Percentiles rank a stretch among this genome's conserved stretches.
phyloP scores from a whole-genome alignment of 768 basidiomycete species.

The Leccinellum luteum region DNA sequence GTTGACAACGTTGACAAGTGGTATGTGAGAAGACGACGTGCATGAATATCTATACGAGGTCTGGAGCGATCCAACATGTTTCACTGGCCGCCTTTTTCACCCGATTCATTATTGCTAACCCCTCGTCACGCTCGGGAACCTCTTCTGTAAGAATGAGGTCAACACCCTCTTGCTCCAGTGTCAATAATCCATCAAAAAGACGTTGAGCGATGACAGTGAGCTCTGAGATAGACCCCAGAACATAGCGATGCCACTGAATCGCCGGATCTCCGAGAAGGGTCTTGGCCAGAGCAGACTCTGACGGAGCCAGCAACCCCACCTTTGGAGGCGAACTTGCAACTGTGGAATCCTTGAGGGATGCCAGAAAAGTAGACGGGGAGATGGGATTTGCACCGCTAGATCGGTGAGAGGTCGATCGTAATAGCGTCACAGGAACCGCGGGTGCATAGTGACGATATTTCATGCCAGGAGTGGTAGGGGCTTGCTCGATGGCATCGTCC shows the following conservation, averaged over 20 bases:
- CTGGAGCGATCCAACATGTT: slow-evolving; percentile 28
- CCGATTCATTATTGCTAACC: slow-evolving; percentile 93
- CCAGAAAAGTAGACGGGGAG: slow-evolving; percentile 38
- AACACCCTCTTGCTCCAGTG: slow-evolving; percentile 73
- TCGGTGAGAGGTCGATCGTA: slow-evolving; percentile 50
- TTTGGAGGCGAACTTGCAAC: slow-evolving; percentile 26
- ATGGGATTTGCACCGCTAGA: slow-evolving; percentile 34
- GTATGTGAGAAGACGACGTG: slow-evolving; percentile 8
- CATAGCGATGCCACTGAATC: slow-evolving; percentile 56
- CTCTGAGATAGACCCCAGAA: slow-evolving; percentile 49
- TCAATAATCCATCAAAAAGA: slow-evolving; percentile 84
- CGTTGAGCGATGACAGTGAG: slow-evolving; percentile 72
- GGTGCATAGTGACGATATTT: slow-evolving; percentile 99
- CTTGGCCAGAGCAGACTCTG: slow-evolving; percentile 46
- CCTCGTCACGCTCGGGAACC: slow-evolving; percentile 74
- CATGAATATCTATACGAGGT: slow-evolving; percentile 15
- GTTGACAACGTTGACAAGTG: not conserved
- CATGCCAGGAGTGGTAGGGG: slow-evolving; percentile 97
- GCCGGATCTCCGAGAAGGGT: slow-evolving; percentile 30
- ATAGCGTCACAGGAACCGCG: slow-evolving; percentile 76
- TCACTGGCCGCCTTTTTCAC: slow-evolving; percentile 86
- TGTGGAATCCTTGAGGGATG: slow-evolving; percentile 37
- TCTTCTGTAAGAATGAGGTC: slow-evolving; percentile 86
- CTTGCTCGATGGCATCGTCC: slow-evolving; percentile 64
- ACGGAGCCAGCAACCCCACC: slow-evolving; percentile 68